Evolutionary conservation across 192 early-diverging fungal genomes (phyloP), one percentile per base, ranked within the genome.

Genomic region (Neocallimastix lanati): DNA sequence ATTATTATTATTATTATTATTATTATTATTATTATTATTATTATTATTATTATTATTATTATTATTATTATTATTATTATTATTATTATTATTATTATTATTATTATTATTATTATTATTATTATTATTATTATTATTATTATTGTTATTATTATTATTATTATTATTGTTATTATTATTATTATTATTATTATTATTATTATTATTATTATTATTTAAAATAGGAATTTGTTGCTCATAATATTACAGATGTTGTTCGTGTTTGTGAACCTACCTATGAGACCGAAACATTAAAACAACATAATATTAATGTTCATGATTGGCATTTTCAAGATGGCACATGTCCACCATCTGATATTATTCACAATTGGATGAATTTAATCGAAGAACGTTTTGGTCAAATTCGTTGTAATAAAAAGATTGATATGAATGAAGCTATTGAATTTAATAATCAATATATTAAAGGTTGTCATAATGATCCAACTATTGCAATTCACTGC

Each of bases 261-360:
- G 92, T 91, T 2, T 94, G 94, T 81, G 93, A 95, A 77, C 92
- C 94, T 5, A 93, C 94, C n/a, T 95, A 95, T 83, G 81, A 86
- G 27, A 88, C 83, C 14, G 85, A 83, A 15, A 82, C 85, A 12
- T 78, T 93, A 40, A 84, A 82, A 15, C 82, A 83, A 33, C 82
- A 88, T 29, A 90, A 89, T 29, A 92, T 95, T 80, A 80, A 86
- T 80, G 90, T 93, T 12, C 89, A 92, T 85, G 80, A 84, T 29
- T 79, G 76, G 82, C 76, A 79, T 13, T 84, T 85, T 76, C 7
- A 80, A 15, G 84, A 85, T 77, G 83, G 84, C 1, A 80, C 77
- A 6, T 78, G 88, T 12, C 93, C 93, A 76, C 93, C 92, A 29
- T 77, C 84, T 2, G 76, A 82, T 14, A 85, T 93, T 50, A 87